phyloP scores from a whole-genome alignment of 2,329 filamentous ascomycete genomes.

The Chaetomiaceae sp. region DNA sequence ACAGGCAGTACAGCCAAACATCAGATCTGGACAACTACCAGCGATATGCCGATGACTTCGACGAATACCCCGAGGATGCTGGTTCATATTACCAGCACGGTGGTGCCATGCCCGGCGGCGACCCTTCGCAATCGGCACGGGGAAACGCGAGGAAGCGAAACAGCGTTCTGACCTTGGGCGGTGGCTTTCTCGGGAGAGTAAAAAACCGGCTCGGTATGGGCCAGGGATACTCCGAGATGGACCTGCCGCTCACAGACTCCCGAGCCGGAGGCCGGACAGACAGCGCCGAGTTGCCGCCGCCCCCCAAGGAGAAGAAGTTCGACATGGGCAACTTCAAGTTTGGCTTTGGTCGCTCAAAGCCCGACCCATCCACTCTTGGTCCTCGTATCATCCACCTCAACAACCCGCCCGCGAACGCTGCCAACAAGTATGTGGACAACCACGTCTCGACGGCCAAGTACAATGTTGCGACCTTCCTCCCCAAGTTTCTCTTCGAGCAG shows the following conservation, averaged over 20 bases:
- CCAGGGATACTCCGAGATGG: conserved; percentile 93
- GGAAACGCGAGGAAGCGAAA: conserved; percentile 66
- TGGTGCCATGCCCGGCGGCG: conserved; percentile 48
- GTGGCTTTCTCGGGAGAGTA: conserved; percentile 77
- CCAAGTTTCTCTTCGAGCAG: conserved; percentile 96
- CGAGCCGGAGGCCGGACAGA: conserved; percentile 43
- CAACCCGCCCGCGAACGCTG: conserved; percentile 86
- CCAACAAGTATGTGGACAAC: conserved; percentile 90
- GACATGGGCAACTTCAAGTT: conserved; percentile 82
- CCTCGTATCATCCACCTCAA: conserved; percentile 93
- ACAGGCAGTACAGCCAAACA: conserved; percentile 63
- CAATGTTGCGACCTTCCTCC: conserved; percentile 86
- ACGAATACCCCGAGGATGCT: conserved; percentile 74
- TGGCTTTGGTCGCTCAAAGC: conserved; percentile 77
- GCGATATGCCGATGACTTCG: conserved; percentile 81
- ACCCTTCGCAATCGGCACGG: conserved; percentile 30
- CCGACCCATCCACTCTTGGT: conserved; percentile 84
- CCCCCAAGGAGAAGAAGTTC: conserved; percentile 50
- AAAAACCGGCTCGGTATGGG: conserved; percentile 90
- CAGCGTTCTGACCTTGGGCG: conserved; percentile 81
- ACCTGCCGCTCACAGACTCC: conserved; percentile 84
- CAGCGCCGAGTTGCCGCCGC: conserved; percentile 25
- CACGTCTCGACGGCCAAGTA: conserved; percentile 98
- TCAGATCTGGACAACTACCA: conserved; percentile 85
- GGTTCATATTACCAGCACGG: conserved; percentile 80